A percentile compares a stretch with the other conserved stretches of the same genome.
Evolutionary conservation across 2,329 filamentous ascomycete species (phyloP).

Genomic region (Colletotrichum orchidophilum): DNA sequence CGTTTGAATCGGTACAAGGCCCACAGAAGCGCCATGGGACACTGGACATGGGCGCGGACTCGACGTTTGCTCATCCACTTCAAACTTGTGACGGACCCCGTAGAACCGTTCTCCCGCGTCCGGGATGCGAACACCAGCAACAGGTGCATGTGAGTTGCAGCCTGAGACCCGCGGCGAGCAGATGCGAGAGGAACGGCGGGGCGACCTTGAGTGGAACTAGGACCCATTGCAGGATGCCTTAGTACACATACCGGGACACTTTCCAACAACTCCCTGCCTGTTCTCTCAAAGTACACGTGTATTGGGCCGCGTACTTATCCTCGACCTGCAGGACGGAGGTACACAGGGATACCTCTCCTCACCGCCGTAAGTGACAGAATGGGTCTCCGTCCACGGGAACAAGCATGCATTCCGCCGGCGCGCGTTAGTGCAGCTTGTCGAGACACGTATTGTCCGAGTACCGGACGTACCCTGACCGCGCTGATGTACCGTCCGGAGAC

Average conservation of each 20-base stretch:
- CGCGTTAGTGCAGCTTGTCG: slow-evolving; percentile 13
- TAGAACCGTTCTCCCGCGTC: not conserved
- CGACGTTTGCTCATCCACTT: not conserved
- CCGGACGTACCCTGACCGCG: not conserved
- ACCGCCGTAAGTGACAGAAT: slow-evolving; percentile 22
- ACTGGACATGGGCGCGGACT: not conserved
- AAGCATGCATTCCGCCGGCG: slow-evolving; percentile 1
- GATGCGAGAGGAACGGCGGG: slow-evolving; percentile 15
- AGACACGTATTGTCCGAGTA: slow-evolving; percentile 23
- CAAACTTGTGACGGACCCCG: not conserved
- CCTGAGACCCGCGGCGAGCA: not conserved
- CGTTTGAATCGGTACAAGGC: not conserved
- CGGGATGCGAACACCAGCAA: slow-evolving; percentile 16
- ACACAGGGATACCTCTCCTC: slow-evolving; percentile 15
- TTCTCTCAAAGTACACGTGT: slow-evolving; percentile 4
- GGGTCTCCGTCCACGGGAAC: not conserved
- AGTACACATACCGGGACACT: not conserved
- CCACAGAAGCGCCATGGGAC: not conserved
- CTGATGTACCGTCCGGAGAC: not conserved
- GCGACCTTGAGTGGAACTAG: not conserved
- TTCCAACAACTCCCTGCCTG: not conserved
- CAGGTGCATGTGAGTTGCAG: not conserved
- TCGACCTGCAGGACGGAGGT: not conserved
- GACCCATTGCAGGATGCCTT: too few species aligned
- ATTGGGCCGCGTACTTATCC: slow-evolving; percentile 10